A percentile compares a stretch with the other conserved stretches of the same genome.
These are phyloP conservation scores for Leccinellum rugosiceps DNA, from an alignment of 768 basidiomycete genomes.

Conservation along the genomic window DNA sequence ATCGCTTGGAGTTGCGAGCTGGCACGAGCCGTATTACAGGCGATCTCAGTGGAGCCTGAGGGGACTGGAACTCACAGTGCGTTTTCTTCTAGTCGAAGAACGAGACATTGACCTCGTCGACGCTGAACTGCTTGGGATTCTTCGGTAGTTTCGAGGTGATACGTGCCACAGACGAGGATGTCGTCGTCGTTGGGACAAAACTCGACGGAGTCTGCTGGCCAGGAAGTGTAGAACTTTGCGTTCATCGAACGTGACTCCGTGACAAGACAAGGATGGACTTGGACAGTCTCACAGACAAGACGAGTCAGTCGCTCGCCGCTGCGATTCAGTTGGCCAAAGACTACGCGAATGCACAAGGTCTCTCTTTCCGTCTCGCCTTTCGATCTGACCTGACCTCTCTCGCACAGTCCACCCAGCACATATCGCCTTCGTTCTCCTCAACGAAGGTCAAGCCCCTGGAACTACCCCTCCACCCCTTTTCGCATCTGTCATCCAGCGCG, in stretches of 20 bases:
- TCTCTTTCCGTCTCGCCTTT: not conserved
- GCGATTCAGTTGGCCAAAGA: conserved; percentile 83
- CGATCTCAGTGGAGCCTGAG: not conserved
- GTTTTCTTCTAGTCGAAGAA: conserved; percentile 48
- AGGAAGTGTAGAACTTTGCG: conserved; percentile 56
- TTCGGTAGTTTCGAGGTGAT: conserved; percentile 59
- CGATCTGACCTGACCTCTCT: not conserved
- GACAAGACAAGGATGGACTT: conserved; percentile 41
- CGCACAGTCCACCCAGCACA: conserved; percentile 75
- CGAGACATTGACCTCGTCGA: conserved; percentile 70
- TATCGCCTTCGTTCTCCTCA: conserved; percentile 75
- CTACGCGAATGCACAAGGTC: conserved; percentile 78
- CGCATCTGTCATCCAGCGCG: conserved; percentile 70
- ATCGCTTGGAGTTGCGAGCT: conserved; percentile 67
- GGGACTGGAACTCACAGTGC: conserved; percentile 32
- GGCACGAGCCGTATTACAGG: not conserved
- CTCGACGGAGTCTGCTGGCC: conserved; percentile 87
- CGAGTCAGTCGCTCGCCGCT: conserved; percentile 63
- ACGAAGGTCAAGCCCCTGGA: conserved; percentile 50
- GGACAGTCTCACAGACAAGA: conserved; percentile 80
- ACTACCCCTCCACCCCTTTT: conserved; percentile 61
- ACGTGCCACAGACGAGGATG: conserved; percentile 88
- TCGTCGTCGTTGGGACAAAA: conserved; percentile 75
- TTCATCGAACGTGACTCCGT: conserved; percentile 5
- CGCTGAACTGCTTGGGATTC: conserved; percentile 29